Evolutionary conservation across 2,329 filamentous ascomycete species (phyloP).

Genomic region (Leptographium radiaticola): DNA sequence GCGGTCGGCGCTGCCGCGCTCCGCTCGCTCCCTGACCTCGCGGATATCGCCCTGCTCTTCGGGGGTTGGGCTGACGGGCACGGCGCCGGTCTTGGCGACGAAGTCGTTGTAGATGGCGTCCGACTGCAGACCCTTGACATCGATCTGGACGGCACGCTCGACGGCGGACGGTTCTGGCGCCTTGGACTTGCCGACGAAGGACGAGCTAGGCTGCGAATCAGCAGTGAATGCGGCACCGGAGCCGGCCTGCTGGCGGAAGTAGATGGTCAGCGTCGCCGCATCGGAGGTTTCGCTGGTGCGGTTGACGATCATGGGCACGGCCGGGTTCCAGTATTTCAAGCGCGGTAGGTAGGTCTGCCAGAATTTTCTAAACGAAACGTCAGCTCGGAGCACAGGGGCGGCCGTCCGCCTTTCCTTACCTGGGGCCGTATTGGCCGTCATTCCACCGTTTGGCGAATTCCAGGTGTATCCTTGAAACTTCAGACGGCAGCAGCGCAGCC

Average conservation of each 20-base stretch:
- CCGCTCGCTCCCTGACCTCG: constrained; percentile 40
- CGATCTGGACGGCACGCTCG: constrained; percentile 40
- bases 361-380: constrained; percentile 54
- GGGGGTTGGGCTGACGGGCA: constrained; percentile 38
- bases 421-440: constrained; percentile 59
- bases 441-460: constrained; percentile 51
- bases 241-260: constrained; percentile 31
- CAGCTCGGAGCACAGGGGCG: not conserved
- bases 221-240: constrained; percentile 10
- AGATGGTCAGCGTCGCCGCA: constrained; percentile 51
- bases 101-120: constrained; percentile 51
- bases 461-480: constrained; percentile 63
- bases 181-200: constrained; percentile 31
- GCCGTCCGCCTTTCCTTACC: constrained; percentile 29
- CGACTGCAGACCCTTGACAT: constrained; percentile 51
- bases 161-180: constrained; percentile 33
- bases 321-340: constrained; percentile 89
- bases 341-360: constrained; percentile 72
- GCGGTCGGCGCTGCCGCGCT: constrained; percentile 39
- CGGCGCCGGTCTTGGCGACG: constrained; percentile 48
- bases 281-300: constrained; percentile 45
- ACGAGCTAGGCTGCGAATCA: constrained; percentile 31
- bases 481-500: constrained; percentile 64
- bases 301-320: constrained; percentile 69
- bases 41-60: constrained; percentile 52